Evolutionary conservation across 2,329 filamentous ascomycete genomes (phyloP).

Genomic region (Aspergillus pseudoviridinutans): DNA sequence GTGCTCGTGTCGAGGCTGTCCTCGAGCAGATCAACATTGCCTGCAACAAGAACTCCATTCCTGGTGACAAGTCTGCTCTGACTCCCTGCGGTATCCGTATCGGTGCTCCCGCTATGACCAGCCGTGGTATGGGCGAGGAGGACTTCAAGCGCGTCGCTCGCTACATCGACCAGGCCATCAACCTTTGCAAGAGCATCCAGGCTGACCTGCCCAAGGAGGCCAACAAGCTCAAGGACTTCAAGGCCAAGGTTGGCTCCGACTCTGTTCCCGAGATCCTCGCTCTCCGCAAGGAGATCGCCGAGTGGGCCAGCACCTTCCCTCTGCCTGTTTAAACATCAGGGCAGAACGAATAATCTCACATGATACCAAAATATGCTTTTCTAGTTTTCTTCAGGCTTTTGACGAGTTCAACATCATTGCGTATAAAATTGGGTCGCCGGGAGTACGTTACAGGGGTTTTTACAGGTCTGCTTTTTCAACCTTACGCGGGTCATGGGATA

Average conservation of each 20-base stretch:
- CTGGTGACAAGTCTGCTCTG: slow-evolving; percentile 94
- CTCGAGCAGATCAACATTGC: slow-evolving; percentile 98
- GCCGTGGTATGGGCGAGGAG: slow-evolving; percentile 83
- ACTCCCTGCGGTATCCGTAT: slow-evolving; percentile 94
- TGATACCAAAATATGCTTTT: slow-evolving; percentile 17
- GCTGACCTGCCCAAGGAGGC: slow-evolving; percentile 82
- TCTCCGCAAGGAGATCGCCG: slow-evolving; percentile 82
- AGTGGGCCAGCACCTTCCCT: slow-evolving; percentile 86
- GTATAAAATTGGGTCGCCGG: slow-evolving; percentile 25
- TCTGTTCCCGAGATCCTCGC: slow-evolving; percentile 76
- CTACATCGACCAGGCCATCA: slow-evolving; percentile 87
- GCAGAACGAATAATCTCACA: slow-evolving; percentile 8
- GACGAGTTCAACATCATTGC: slow-evolving; percentile 37
- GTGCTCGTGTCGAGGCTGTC: slow-evolving; percentile 87
- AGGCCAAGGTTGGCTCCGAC: slow-evolving; percentile 78
- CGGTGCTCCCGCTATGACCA: slow-evolving; percentile 96
- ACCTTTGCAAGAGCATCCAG: slow-evolving; percentile 87
- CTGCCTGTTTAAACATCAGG: slow-evolving; percentile 57
- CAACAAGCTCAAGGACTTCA: slow-evolving; percentile 99
- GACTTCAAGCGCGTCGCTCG: slow-evolving; percentile 86
- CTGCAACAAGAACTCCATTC: slow-evolving; percentile 99
- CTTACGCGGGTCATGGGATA: slow-evolving; percentile 36
- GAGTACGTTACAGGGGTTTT: slow-evolving; percentile 34
- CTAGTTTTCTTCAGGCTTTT: slow-evolving; percentile 6
- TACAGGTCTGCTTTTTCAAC: slow-evolving; percentile 40